Percentiles rank a stretch among this genome's conserved stretches.
Conservation (phyloP, 2,329 filamentous ascomycete species). For the Penicillium olsonii region DNA sequence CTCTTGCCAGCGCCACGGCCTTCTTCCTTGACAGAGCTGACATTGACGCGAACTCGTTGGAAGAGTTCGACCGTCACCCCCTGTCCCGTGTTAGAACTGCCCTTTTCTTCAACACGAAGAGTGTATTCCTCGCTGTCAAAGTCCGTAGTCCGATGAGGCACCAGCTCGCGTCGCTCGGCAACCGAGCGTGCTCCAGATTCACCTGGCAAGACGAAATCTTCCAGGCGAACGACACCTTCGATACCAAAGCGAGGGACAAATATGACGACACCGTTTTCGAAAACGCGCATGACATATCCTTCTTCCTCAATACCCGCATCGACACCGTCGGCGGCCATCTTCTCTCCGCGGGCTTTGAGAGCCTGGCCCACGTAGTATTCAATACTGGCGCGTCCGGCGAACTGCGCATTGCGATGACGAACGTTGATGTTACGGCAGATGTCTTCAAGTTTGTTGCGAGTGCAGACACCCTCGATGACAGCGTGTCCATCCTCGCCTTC, state of each 20-base stretch:
- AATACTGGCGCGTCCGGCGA: slow-evolving; percentile 89
- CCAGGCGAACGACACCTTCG: slow-evolving; percentile 82
- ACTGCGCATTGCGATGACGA: slow-evolving; percentile 93
- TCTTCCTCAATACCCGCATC: slow-evolving; percentile 69
- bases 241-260: slow-evolving; percentile 96
- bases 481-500: slow-evolving; percentile 58
- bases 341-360: slow-evolving; percentile 69
- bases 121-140: slow-evolving; percentile 87
- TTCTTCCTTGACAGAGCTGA: slow-evolving; percentile 91
- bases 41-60: slow-evolving; percentile 84
- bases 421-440: slow-evolving; percentile 99
- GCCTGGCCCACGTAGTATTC: slow-evolving; percentile 98
- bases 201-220: slow-evolving; percentile 76
- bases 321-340: slow-evolving; percentile 36
- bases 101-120: slow-evolving; percentile 61
- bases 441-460: slow-evolving; percentile 80
- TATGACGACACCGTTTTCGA: slow-evolving; percentile 95
- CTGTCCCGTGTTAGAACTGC: slow-evolving; percentile 39
- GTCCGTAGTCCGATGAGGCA: slow-evolving; percentile 64
- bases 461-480: slow-evolving; percentile 77
- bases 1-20: slow-evolving; percentile 82
- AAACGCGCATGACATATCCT: slow-evolving; percentile 94
- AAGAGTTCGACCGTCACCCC: slow-evolving; percentile 74
- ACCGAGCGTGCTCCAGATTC: slow-evolving; percentile 35
- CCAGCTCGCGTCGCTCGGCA: slow-evolving; percentile 35